A percentile compares a stretch with the other conserved stretches of the same genome.
These are phyloP conservation scores for Boletus subcaerulescens DNA, from an alignment of 768 basidiomycete genomes.

Conservation along the genomic window DNA sequence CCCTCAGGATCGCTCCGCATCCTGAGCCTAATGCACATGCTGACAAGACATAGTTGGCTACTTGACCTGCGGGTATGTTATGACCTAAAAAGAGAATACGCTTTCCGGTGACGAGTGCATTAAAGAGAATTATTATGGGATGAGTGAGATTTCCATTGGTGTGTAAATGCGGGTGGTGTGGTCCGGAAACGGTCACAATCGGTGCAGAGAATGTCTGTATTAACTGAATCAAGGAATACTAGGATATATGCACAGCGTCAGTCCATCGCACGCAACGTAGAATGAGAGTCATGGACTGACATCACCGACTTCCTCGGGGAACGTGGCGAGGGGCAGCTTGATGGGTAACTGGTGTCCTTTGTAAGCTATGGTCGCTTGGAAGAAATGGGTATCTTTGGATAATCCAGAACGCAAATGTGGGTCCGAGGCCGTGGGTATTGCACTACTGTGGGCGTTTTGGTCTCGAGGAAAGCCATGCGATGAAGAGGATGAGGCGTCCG, in stretches of 20 bases:
- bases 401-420: conserved; percentile 45
- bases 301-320: conserved; percentile 95
- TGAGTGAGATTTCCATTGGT: conserved; percentile 88
- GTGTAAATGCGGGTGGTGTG: conserved; percentile 89
- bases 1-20: conserved; percentile 77
- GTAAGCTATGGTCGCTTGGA: conserved; percentile 80
- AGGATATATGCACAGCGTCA: conserved; percentile 12
- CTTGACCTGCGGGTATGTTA: conserved; percentile 83
- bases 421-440: conserved; percentile 45
- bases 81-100: conserved; percentile 96
- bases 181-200: conserved; percentile 60
- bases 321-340: conserved; percentile 84
- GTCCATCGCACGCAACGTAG: not conserved
- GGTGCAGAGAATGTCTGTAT: conserved; percentile 76
- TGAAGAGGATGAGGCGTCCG: conserved; percentile 72
- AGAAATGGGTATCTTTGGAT: conserved; percentile 92
- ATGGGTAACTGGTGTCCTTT: conserved; percentile 84
- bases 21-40: conserved; percentile 94
- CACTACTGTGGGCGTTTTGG: conserved; percentile 33
- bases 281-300: conserved; percentile 46
- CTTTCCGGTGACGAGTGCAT: conserved; percentile 92
- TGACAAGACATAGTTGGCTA: conserved; percentile 88
- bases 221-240: conserved; percentile 93
- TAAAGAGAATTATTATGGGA: conserved; percentile 93
- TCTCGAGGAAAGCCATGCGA: conserved; percentile 51